Evolutionary conservation across 441 rosid genomes (phyloP), one percentile per base, ranked within the genome.

Genomic region (Populus trichocarpa): DNA sequence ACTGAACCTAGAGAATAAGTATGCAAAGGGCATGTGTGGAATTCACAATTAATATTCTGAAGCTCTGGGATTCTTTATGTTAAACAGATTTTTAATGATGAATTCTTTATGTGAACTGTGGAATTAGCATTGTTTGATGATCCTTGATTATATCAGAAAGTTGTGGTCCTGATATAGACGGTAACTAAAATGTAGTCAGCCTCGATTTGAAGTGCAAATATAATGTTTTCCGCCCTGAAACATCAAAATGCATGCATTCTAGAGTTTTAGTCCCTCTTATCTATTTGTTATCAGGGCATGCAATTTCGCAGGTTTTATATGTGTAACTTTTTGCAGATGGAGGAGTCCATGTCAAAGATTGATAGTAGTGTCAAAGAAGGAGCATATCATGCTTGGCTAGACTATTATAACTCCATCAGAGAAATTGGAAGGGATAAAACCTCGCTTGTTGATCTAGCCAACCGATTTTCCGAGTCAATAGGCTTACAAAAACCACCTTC

Each of bases 321-420:
- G 66, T 26, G 30, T 67, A 66, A 70, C 76, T 63, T 74, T 73
- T 77, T 76, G 81, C 91, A 96, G 98, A 76, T 89, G 77, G 94
- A 89, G 36, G 74, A 80, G 67, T 89, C 96, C 5, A 80, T 97
- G 86, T 87, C 79, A 66, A 93, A 89, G 86, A 83, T 97, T 63
- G 99, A 93, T 81, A 86, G 83, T 38, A 90, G 91, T 75, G 79
- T 91, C 77, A 95, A 92, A 88, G 99, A 97, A 88, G 97, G 91
- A 69, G 98, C 97, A 28, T 97, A 90, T 84, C 97, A 93, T 84
- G 94, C 95, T 66, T 97, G 99, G 98, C 94, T 97, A 65, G 95
- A 95, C 69, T 97, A 94, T 73, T 95, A 96, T 75, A 93, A 89
- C 85, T 95, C 98, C 2, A 88, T 93, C 85, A 83, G 88, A 74